phyloP scores from a whole-genome alignment of 148 eudicot genomes.

The Chenopodium suecicum region DNA sequence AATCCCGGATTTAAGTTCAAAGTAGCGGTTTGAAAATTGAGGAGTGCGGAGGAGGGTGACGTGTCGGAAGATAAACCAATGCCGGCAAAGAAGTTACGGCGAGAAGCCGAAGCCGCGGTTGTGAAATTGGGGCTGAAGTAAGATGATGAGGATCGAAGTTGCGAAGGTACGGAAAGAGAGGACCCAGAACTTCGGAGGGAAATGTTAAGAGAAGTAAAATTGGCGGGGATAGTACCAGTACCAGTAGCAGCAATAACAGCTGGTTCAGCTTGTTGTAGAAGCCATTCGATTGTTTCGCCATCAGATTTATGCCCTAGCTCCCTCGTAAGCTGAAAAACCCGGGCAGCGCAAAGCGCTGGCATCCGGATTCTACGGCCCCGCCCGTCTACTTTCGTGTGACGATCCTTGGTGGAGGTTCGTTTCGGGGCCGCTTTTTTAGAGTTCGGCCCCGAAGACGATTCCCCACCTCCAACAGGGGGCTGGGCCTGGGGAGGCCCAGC shows the following conservation, averaged over 20 bases:
- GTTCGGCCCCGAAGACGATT: conserved; percentile 20
- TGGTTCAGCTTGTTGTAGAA: conserved; percentile 91
- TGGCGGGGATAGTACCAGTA: conserved; percentile 96
- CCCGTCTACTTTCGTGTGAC: conserved; percentile 98
- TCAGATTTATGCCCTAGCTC: conserved; percentile 95
- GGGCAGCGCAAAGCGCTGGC: conserved; percentile 94
- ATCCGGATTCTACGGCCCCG: conserved; percentile 93
- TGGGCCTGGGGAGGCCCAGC: conserved; percentile 14
- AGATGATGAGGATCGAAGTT: conserved; percentile 56
- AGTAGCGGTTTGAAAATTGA: conserved; percentile 55
- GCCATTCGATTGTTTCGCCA: conserved; percentile 97
- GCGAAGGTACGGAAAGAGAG: conserved; percentile 77
- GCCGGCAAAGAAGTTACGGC: conserved; percentile 57
- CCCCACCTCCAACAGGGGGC: not conserved
- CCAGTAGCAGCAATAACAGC: conserved; percentile 97
- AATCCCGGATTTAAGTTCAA: conserved; percentile 33
- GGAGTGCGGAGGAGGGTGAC: conserved; percentile 40
- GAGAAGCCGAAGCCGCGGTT: conserved; percentile 41
- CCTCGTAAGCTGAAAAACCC: conserved; percentile 92
- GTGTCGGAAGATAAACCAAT: conserved; percentile 43
- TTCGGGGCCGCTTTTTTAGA: conserved; percentile 63
- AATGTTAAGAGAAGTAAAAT: conserved; percentile 86
- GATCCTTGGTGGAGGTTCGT: conserved; percentile 80
- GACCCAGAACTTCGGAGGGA: conserved; percentile 90
- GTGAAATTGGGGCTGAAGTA: conserved; percentile 69